These are phyloP conservation scores for Candida lessepsii DNA, from an alignment of 805 yeast genomes.

Conservation along the genomic window DNA sequence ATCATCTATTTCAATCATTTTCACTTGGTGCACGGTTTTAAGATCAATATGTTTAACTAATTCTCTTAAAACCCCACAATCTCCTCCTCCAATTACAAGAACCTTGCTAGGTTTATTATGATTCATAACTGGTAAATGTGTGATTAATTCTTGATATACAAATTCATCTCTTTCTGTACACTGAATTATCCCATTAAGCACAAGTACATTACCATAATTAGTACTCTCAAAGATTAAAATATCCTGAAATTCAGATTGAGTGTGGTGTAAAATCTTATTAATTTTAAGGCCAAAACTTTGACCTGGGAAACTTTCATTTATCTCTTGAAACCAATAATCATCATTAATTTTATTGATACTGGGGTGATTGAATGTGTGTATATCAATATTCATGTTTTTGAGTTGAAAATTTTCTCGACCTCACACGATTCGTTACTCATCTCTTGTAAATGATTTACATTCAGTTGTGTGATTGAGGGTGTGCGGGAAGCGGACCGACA, in stretches of 20 bases:
- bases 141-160: conserved; percentile 89
- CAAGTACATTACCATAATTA: conserved; percentile 82
- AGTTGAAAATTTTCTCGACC: background rate
- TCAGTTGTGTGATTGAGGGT: too few relatives aligned
- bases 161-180: conserved; percentile 92
- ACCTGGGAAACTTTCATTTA: conserved; percentile 76
- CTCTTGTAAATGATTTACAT: too few relatives aligned
- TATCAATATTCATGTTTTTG: background rate
- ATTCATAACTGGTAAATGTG: conserved; percentile 77
- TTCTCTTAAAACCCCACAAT: conserved; percentile 91
- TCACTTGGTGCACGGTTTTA: conserved; percentile 57
- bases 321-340: conserved; percentile 74
- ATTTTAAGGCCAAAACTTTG: conserved; percentile 75
- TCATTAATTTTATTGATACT: conserved; percentile 25
- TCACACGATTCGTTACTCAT: too few relatives aligned
- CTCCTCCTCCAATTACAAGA: conserved; percentile 93
- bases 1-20: conserved; percentile 87
- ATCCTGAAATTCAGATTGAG: conserved; percentile 74
- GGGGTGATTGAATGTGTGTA: conserved; percentile 22
- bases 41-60: conserved; percentile 65
- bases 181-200: conserved; percentile 85
- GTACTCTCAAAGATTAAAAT: conserved; percentile 74
- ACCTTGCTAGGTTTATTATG: conserved; percentile 76
- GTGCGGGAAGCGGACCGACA: too few relatives aligned
- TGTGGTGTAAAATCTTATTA: conserved; percentile 61